These are phyloP conservation scores for Melaleuca alternifolia DNA, from an alignment of 345 rosid genomes.

Conservation along the genomic window DNA sequence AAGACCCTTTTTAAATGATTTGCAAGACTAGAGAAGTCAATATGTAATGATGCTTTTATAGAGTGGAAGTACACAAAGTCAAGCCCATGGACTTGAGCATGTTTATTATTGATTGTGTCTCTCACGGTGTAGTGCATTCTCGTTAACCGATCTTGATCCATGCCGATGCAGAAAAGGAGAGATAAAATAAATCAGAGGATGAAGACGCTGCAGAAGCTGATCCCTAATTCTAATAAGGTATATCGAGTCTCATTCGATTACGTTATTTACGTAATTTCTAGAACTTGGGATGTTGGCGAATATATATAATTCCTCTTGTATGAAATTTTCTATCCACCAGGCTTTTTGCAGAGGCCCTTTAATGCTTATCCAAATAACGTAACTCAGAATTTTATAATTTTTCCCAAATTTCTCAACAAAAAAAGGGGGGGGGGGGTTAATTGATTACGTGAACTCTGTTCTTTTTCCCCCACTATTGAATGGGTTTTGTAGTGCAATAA, in stretches of 20 bases:
- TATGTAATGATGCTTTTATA: neutral
- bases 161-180: conserved; percentile 68
- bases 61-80: neutral
- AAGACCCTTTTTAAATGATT: neutral
- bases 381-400: neutral
- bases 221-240: conserved; percentile 98
- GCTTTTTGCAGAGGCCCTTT: neutral
- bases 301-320: neutral
- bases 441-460: neutral
- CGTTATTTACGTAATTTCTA: neutral
- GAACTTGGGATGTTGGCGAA: neutral
- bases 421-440: neutral
- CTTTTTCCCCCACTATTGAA: neutral
- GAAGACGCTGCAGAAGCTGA: conserved; percentile 94
- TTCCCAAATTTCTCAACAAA: neutral
- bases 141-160: neutral
- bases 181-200: conserved; percentile 95
- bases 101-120: neutral
- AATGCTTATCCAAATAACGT: neutral
- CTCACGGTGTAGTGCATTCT: neutral
- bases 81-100: no score
- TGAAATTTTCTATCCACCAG: neutral
- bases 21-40: neutral
- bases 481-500: neutral
- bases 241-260: neutral